These are phyloP conservation scores for Monoraphidium neglectum DNA, from an alignment of 139 green algal genomes.

Conservation along the genomic window DNA sequence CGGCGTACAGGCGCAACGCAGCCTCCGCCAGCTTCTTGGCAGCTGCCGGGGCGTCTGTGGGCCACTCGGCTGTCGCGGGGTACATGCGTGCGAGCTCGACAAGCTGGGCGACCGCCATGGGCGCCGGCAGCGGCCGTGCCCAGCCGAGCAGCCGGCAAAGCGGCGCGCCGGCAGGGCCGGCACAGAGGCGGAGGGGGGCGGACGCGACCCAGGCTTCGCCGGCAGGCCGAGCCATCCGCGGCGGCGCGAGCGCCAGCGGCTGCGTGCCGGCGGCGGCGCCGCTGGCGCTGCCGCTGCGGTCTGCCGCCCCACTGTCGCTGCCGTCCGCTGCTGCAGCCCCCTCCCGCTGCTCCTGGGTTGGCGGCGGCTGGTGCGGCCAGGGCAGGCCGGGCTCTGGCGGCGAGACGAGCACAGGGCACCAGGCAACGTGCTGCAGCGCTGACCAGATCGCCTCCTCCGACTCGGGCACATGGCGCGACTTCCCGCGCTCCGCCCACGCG, in stretches of 20 bases:
- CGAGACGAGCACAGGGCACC: conserved; percentile 60
- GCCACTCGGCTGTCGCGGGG: neutral
- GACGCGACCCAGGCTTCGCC: conserved; percentile 7
- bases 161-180: neutral
- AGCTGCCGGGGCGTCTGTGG: too few species aligned
- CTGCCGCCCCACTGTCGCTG: neutral
- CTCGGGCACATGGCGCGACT: neutral
- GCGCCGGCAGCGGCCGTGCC: conserved; percentile 33
- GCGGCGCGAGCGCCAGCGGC: neutral
- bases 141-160: conserved; percentile 54
- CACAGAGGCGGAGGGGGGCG: conserved; percentile 7
- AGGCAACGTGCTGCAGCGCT: conserved; percentile 43
- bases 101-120: conserved; percentile 63
- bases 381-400: conserved; percentile 37
- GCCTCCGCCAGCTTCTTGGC: too few species aligned
- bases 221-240: conserved; percentile 13
- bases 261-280: neutral
- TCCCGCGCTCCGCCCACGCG: conserved; percentile 3
- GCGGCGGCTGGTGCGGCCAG: conserved; percentile 18
- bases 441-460: conserved; percentile 39
- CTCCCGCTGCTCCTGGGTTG: conserved; percentile 9
- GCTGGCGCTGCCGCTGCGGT: neutral
- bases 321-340: conserved; percentile 11
- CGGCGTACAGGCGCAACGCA: neutral
- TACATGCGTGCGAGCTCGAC: conserved; percentile 60